These are phyloP conservation scores for Scedosporium minutisporum DNA, from an alignment of 2,329 filamentous ascomycete species.

Conservation along the genomic window DNA sequence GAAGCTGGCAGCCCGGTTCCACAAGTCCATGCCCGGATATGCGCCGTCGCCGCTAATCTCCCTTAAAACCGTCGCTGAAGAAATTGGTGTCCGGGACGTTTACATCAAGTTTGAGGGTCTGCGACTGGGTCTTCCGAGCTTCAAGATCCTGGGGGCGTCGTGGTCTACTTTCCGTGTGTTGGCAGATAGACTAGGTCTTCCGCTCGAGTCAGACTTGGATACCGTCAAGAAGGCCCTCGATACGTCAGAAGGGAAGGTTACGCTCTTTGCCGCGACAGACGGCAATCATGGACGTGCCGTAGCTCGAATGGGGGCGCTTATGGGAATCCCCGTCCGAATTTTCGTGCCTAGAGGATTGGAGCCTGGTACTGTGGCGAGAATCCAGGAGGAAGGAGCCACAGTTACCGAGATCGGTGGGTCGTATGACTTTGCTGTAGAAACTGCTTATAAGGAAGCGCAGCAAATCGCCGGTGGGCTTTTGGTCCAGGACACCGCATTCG, in stretches of 20 bases:
- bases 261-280: slow-evolving; percentile 57
- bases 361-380: slow-evolving; percentile 38
- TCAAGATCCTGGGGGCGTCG: slow-evolving; percentile 73
- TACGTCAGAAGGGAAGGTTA: slow-evolving; percentile 18
- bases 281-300: slow-evolving; percentile 71
- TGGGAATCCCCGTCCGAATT: slow-evolving; percentile 46
- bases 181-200: slow-evolving; percentile 30
- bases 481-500: slow-evolving; percentile 60
- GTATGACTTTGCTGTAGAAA: slow-evolving; percentile 55
- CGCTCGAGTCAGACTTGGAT: slow-evolving; percentile 30
- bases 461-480: slow-evolving; percentile 36
- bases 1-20: slow-evolving; percentile 37
- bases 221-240: slow-evolving; percentile 26
- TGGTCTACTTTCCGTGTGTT: slow-evolving; percentile 60
- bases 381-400: slow-evolving; percentile 52
- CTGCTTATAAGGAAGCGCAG: slow-evolving; percentile 33
- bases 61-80: slow-evolving; percentile 43
- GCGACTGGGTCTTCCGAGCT: slow-evolving; percentile 60
- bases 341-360: slow-evolving; percentile 55
- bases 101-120: slow-evolving; percentile 63
- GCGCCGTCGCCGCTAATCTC: slow-evolving; percentile 40
- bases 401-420: slow-evolving; percentile 45
- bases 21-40: slow-evolving; percentile 48
- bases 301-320: slow-evolving; percentile 53
- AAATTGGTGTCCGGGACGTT: slow-evolving; percentile 47